Evolutionary conservation across 768 basidiomycete species (phyloP).

Genomic region (Hirschioporus abietinus): DNA sequence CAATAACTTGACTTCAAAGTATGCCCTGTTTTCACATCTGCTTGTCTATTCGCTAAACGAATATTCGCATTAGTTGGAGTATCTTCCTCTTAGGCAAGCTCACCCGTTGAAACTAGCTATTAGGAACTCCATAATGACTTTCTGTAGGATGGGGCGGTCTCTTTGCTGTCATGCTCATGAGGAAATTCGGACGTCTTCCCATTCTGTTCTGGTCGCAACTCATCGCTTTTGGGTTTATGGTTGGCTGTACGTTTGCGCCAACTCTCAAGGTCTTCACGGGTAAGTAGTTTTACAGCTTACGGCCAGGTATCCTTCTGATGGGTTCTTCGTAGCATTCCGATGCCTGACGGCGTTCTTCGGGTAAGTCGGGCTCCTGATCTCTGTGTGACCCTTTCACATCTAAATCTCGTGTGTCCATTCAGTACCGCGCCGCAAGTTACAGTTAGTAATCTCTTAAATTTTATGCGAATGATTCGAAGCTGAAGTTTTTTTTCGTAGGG

Average conservation of each 20-base stretch:
- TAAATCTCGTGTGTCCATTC: neutral
- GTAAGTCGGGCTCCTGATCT: constrained; percentile 24
- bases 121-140: constrained; percentile 13
- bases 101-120: constrained; percentile 1
- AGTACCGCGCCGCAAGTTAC: constrained; percentile 60
- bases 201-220: constrained; percentile 72
- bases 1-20: constrained; percentile 60
- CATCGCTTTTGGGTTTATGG: constrained; percentile 49
- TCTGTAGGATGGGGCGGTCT: constrained; percentile 51
- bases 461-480: neutral
- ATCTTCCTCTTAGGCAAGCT: constrained; percentile 52
- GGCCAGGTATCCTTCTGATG: constrained; percentile 5
- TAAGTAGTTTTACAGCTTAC: constrained; percentile 16
- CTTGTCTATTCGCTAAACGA: constrained; percentile 12
- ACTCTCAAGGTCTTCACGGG: constrained; percentile 53
- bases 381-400: neutral
- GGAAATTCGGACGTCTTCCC: constrained; percentile 59
- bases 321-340: constrained; percentile 41
- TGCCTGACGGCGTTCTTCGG: constrained; percentile 54
- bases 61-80: constrained; percentile 44
- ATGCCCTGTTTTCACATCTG: neutral
- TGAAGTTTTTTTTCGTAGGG: constrained; percentile 30
- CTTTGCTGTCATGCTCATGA: constrained; percentile 60
- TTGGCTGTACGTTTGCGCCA: constrained; percentile 56
- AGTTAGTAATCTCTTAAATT: constrained; percentile 18